A percentile compares a stretch with the other conserved stretches of the same genome.
These are phyloP conservation scores for Syzygium grande DNA, from an alignment of 345 rosid genomes.

Conservation along the genomic window DNA sequence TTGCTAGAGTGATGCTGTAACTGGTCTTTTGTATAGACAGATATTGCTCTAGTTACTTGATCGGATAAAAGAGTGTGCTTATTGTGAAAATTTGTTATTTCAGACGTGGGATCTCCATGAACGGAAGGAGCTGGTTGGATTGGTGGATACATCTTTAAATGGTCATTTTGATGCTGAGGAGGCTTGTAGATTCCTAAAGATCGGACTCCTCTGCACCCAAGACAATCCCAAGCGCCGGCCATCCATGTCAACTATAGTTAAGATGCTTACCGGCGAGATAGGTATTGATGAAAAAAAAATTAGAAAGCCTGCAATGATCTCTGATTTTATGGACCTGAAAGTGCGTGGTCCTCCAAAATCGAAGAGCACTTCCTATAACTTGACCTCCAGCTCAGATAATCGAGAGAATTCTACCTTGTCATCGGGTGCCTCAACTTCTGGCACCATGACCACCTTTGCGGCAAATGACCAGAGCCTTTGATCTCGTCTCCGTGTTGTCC, in stretches of 20 bases:
- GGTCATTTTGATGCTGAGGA: constrained; percentile 31
- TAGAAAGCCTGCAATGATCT: constrained; percentile 35
- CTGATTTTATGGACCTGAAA: constrained; percentile 27
- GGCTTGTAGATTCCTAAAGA: constrained; percentile 39
- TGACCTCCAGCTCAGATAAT: constrained; percentile 36
- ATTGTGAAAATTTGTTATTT: constrained; percentile 6
- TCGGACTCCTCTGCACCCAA: constrained; percentile 58
- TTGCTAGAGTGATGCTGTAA: neutral
- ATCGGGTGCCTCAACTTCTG: constrained; percentile 32
- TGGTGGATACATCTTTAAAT: constrained; percentile 37
- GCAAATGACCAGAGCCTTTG: constrained; percentile 11
- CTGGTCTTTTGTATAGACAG: neutral
- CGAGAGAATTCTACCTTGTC: constrained; percentile 35
- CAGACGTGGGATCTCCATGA: constrained; percentile 90
- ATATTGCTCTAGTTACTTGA: neutral
- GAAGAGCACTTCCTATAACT: constrained; percentile 19
- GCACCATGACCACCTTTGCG: constrained; percentile 26
- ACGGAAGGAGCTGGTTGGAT: constrained; percentile 49
- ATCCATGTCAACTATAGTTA: constrained; percentile 33
- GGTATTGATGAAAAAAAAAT: constrained; percentile 19
- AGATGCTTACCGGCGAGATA: constrained; percentile 36
- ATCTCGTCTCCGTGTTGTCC: neutral
- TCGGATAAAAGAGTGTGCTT: neutral
- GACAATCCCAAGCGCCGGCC: constrained; percentile 50
- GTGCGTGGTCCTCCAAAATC: constrained; percentile 10